A percentile compares a stretch with the other conserved stretches of the same genome.
These are phyloP conservation scores for Tubosaeta sp. DNA, from an alignment of 768 basidiomycete genomes.

Conservation along the genomic window DNA sequence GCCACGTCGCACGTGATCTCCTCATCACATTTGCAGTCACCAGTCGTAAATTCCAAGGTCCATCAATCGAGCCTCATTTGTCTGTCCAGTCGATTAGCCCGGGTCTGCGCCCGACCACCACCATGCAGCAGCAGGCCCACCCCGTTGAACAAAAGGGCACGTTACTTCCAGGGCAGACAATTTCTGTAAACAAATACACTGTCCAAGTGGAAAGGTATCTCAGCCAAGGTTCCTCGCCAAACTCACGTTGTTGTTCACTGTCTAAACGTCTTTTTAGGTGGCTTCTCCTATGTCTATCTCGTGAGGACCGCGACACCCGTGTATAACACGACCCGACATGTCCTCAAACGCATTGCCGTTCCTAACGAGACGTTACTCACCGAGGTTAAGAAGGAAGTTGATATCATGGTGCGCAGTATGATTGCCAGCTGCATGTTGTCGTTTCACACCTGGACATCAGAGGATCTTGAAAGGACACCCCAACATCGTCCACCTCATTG, in stretches of 20 bases:
- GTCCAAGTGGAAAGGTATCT: conserved; percentile 95
- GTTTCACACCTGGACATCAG: conserved; percentile 43
- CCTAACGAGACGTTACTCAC: conserved; percentile 83
- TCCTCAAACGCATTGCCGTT: conserved; percentile 94
- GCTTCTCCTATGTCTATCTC: conserved; percentile 97
- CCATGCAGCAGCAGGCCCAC: conserved; percentile 44
- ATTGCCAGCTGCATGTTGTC: conserved; percentile 9
- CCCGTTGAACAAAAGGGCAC: conserved; percentile 54
- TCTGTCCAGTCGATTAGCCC: conserved; percentile 3
- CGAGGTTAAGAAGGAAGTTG: conserved; percentile 96
- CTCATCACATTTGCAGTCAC: background rate
- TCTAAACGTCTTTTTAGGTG: conserved; percentile 51
- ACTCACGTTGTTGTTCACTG: conserved; percentile 2
- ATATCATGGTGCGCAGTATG: conserved; percentile 80
- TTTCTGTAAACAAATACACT: conserved; percentile 82
- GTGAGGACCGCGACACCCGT: conserved; percentile 84
- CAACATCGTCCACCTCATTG: conserved; percentile 93
- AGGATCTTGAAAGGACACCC: conserved; percentile 88
- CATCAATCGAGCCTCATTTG: conserved; percentile 1
- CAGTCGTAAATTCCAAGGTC: background rate
- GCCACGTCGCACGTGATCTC: conserved; percentile 13
- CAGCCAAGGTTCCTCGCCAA: conserved; percentile 67
- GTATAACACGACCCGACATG: conserved; percentile 90
- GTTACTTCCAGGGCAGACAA: conserved; percentile 76
- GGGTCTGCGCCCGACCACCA: conserved; percentile 5